Percentiles rank a stretch among this genome's conserved stretches.
Conservation (phyloP, 345 rosid species). For the Boechera divaricarpa region DNA sequence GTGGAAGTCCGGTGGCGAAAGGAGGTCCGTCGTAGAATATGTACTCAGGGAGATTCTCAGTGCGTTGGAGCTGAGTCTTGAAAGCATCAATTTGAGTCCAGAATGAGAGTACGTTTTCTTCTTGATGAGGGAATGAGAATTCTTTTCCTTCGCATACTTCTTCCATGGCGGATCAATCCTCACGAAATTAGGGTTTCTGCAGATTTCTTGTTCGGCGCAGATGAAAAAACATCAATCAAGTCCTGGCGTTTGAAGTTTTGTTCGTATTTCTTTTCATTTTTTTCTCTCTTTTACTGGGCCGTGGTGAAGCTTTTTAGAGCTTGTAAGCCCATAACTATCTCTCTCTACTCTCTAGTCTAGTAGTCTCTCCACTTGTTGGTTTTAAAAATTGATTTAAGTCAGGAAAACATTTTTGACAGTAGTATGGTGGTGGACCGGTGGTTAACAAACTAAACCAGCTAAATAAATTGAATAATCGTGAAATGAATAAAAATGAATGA, state of each 20-base stretch:
- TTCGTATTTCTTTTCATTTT: not conserved
- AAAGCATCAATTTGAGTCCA: slow-evolving; percentile 87
- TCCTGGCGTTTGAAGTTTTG: not conserved
- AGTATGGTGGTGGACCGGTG: no score
- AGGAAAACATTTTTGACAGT: no score
- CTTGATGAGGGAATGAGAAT: slow-evolving; percentile 80
- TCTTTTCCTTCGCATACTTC: slow-evolving; percentile 93
- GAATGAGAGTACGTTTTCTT: slow-evolving; percentile 60
- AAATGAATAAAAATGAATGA: no score
- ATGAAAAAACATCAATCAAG: not conserved
- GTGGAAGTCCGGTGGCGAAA: slow-evolving; percentile 97
- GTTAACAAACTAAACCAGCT: no score
- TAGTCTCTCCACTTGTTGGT: no score
- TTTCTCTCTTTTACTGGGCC: not conserved
- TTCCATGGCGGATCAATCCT: slow-evolving; percentile 58
- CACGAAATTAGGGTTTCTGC: slow-evolving; percentile 33
- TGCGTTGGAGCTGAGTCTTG: slow-evolving; percentile 69
- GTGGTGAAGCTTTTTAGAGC: no score
- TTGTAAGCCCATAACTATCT: no score
- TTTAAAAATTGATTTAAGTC: no score
- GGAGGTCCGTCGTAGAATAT: slow-evolving; percentile 98
- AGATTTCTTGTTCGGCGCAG: slow-evolving; percentile 1
- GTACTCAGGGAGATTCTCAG: slow-evolving; percentile 70
- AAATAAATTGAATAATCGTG: no score
- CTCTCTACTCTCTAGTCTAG: no score